A percentile compares a stretch with the other conserved stretches of the same genome.
Evolutionary conservation across 257 asterid genomes (phyloP).

Genomic region (Linderniella brevidens): DNA sequence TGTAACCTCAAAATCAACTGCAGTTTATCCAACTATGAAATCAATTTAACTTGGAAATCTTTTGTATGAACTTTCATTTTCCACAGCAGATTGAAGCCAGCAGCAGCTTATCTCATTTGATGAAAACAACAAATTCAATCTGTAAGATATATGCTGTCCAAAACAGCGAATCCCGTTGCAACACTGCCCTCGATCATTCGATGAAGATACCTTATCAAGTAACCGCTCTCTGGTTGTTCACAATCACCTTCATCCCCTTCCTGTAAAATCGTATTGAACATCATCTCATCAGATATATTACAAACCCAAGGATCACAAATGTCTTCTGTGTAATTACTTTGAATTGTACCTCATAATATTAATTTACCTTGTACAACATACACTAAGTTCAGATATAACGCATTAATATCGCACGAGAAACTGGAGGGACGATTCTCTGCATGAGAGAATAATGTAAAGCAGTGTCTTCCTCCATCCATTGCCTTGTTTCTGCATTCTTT

Average conservation of each 20-base stretch:
- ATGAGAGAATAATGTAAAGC: slow-evolving; percentile 89
- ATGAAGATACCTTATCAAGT: slow-evolving; percentile 88
- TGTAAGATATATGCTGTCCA: slow-evolving; percentile 81
- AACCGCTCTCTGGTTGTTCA: slow-evolving; percentile 52
- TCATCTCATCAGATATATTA: background rate
- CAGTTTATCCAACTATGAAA: too few species aligned
- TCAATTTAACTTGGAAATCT: too few species aligned
- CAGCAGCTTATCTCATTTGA: too few species aligned
- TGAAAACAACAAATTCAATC: too few species aligned
- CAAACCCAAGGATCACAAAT: background rate
- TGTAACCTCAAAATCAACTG: too few species aligned
- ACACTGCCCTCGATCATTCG: slow-evolving; percentile 97
- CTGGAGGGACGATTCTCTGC: slow-evolving; percentile 86
- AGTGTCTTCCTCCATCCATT: slow-evolving; percentile 60
- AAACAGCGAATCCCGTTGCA: slow-evolving; percentile 86
- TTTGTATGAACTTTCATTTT: too few species aligned
- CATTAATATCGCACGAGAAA: slow-evolving; percentile 61
- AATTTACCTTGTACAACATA: slow-evolving; percentile 53
- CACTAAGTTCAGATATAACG: slow-evolving; percentile 85
- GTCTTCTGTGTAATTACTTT: slow-evolving; percentile 26
- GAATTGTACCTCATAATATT: too few species aligned
- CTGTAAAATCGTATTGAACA: slow-evolving; percentile 23
- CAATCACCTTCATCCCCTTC: slow-evolving; percentile 36
- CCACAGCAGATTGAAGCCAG: too few species aligned
- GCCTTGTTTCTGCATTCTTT: slow-evolving; percentile 53